phyloP scores from a whole-genome alignment of 202 grass and related monocot genomes.

The Dendrocalamus latiflorus region DNA sequence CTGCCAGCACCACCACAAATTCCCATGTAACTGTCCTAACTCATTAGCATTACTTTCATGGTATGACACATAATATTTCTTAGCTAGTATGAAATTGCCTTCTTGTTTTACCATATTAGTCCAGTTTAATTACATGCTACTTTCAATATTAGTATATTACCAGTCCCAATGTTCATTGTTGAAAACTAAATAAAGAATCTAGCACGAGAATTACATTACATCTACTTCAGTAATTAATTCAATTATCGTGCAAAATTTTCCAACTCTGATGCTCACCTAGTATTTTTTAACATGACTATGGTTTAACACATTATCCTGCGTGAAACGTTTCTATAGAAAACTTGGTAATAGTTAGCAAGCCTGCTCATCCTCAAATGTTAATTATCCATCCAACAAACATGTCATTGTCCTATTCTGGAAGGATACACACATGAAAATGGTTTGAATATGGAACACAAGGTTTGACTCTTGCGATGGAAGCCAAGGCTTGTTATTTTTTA shows the following conservation, averaged over 20 bases:
- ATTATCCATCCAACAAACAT: background rate
- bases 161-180: background rate
- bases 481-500: background rate
- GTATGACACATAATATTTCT: background rate
- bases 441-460: background rate
- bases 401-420: no score
- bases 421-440: background rate
- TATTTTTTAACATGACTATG: background rate
- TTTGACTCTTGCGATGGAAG: background rate
- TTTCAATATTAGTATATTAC: background rate
- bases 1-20: slow-evolving; percentile 22
- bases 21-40: slow-evolving; percentile 39
- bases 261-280: background rate
- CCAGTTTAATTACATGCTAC: background rate
- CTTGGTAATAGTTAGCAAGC: background rate
- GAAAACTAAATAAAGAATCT: background rate
- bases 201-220: background rate
- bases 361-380: background rate
- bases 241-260: background rate
- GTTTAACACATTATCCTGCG: background rate
- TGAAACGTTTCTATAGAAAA: background rate
- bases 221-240: background rate
- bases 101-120: background rate
- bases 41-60: background rate
- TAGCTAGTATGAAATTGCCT: background rate